phyloP scores from a whole-genome alignment of 345 rosid genomes.

The Salix dunnii region DNA sequence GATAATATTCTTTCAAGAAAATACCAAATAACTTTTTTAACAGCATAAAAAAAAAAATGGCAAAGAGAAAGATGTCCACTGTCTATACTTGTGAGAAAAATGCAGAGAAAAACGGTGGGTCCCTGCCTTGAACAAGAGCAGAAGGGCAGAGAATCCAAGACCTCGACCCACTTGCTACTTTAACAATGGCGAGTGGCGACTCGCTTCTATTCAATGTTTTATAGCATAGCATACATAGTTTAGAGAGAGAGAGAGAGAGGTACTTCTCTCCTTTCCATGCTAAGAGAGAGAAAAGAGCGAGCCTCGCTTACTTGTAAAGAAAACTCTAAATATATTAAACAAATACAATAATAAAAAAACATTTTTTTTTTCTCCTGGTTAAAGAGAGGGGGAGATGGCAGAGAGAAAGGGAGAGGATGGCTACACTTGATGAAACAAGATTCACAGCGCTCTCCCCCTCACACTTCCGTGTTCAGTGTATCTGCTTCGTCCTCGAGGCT shows the following conservation, averaged over 20 bases:
- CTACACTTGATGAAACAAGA: background rate
- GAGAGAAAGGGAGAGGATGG: slow-evolving; percentile 10
- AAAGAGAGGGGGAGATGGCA: background rate
- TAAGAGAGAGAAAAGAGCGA: slow-evolving; percentile 5
- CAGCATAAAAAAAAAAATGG: background rate
- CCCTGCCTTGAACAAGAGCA: background rate
- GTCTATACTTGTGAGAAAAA: too few relatives aligned
- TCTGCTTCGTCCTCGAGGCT: slow-evolving; percentile 19
- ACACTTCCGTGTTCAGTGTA: background rate
- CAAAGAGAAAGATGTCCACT: background rate
- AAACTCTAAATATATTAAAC: background rate
- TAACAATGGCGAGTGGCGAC: slow-evolving; percentile 17
- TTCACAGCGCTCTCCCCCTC: background rate
- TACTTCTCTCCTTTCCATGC: slow-evolving; percentile 19
- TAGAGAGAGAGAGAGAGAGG: background rate
- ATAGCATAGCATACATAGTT: background rate
- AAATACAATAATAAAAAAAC: background rate
- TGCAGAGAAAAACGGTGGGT: background rate
- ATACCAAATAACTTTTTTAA: too few relatives aligned
- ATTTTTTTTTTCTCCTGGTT: background rate
- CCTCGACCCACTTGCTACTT: background rate
- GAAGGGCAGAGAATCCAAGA: background rate
- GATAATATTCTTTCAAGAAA: too few relatives aligned
- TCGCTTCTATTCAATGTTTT: background rate
- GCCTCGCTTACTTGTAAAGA: background rate